A percentile compares a stretch with the other conserved stretches of the same genome.
Evolutionary conservation across 2,329 filamentous ascomycete species (phyloP).

Genomic region (Grosmannia penicillata): DNA sequence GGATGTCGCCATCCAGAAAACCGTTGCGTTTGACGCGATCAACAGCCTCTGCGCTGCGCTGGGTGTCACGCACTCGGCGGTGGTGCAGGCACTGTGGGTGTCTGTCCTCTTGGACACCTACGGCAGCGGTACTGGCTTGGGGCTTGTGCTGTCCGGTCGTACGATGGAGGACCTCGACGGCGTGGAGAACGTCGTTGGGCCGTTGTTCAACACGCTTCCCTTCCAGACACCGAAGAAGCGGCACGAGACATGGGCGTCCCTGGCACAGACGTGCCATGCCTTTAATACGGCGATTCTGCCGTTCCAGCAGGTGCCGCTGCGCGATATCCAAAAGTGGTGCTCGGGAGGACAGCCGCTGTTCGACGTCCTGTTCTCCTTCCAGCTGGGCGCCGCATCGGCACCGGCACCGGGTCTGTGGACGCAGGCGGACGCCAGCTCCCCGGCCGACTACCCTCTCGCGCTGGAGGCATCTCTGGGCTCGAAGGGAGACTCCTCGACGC

Average conservation of each 20-base stretch:
- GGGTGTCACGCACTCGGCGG: constrained; percentile 62
- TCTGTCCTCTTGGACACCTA: constrained; percentile 41
- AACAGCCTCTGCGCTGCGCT: constrained; percentile 40
- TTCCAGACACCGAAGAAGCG: constrained; percentile 28
- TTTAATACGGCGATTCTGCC: constrained; percentile 54
- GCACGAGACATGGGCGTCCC: constrained; percentile 37
- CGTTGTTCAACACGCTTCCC: constrained; percentile 81
- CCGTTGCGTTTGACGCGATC: constrained; percentile 26
- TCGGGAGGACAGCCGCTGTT: constrained; percentile 49
- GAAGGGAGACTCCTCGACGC: constrained; percentile 11
- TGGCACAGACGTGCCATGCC: constrained; percentile 51
- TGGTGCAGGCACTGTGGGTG: constrained; percentile 64
- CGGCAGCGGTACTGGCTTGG: constrained; percentile 38
- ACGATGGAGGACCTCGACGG: constrained; percentile 52
- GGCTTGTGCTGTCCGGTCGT: constrained; percentile 67
- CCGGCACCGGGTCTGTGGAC: constrained; percentile 33
- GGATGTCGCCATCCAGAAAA: constrained; percentile 13
- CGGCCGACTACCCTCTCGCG: constrained; percentile 60
- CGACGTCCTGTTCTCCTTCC: constrained; percentile 72
- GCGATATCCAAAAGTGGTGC: constrained; percentile 70
- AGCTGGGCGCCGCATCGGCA: constrained; percentile 27
- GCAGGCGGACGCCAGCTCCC: constrained; percentile 27
- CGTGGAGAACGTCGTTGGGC: constrained; percentile 57
- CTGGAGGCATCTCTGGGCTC: constrained; percentile 52
- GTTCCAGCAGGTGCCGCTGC: constrained; percentile 66